Conservation (phyloP, 2,329 filamentous ascomycete genomes). For the Colletotrichum sp. region DNA sequence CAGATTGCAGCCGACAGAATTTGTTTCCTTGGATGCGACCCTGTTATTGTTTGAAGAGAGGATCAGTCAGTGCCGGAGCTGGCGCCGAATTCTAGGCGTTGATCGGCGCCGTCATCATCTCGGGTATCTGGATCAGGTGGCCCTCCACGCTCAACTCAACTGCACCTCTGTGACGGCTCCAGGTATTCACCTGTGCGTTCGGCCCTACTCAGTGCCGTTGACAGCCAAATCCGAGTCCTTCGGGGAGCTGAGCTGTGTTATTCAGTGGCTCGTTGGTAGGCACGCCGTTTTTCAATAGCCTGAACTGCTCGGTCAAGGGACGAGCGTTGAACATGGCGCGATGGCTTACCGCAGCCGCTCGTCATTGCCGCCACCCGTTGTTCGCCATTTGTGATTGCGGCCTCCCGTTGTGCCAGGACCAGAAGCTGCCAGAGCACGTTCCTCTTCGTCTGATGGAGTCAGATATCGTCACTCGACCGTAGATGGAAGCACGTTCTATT, state of each 20-base stretch:
- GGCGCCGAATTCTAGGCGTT: slow-evolving; percentile 4
- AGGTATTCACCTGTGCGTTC: slow-evolving; percentile 15
- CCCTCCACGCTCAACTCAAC: slow-evolving; percentile 16
- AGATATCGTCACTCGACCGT: background rate
- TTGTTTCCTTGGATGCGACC: slow-evolving; percentile 17
- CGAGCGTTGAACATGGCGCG: slow-evolving; percentile 4
- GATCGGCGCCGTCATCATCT: slow-evolving; percentile 24
- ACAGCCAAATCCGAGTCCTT: background rate
- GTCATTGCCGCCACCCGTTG: background rate
- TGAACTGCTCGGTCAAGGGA: slow-evolving; percentile 2
- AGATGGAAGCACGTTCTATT: background rate
- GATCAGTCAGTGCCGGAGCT: slow-evolving; percentile 21
- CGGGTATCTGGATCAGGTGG: slow-evolving; percentile 23
- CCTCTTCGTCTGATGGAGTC: background rate
- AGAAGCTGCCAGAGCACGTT: background rate
- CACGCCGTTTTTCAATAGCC: slow-evolving; percentile 2
- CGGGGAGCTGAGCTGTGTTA: background rate
- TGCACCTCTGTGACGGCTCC: slow-evolving; percentile 7
- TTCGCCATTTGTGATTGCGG: background rate
- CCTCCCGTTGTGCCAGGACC: background rate
- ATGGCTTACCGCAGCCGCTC: background rate
- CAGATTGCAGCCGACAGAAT: slow-evolving; percentile 4
- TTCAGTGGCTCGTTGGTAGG: background rate
- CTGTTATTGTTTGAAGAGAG: slow-evolving; percentile 7
- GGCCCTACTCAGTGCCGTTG: slow-evolving; percentile 11